Conservation (phyloP, 352 stramenopile species). For the Aphanomyces cochlioides region DNA sequence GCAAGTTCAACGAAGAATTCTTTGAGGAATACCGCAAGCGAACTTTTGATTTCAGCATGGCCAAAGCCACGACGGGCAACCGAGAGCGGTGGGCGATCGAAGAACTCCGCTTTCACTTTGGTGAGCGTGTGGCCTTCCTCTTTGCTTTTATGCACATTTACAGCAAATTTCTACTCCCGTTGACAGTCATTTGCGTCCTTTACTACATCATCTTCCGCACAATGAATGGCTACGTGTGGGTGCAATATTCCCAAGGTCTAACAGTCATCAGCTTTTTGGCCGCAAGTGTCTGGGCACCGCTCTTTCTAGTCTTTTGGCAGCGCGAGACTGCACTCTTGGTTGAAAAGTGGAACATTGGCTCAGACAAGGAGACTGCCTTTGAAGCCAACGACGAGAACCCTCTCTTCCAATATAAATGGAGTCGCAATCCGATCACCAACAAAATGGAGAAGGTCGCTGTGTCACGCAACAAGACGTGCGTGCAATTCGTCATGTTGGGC, state of each 20-base stretch:
- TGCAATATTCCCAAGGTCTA: constrained; percentile 68
- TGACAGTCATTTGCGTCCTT: constrained; percentile 56
- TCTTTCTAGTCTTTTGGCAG: constrained; percentile 80
- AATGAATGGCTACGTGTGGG: constrained; percentile 49
- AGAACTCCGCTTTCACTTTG: constrained; percentile 82
- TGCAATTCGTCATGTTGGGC: constrained; percentile 84
- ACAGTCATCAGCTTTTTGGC: constrained; percentile 64
- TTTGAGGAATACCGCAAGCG: constrained; percentile 82
- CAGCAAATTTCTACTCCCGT: constrained; percentile 76
- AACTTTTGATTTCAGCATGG: constrained; percentile 67
- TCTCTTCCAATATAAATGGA: constrained; percentile 81
- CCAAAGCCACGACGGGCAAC: constrained; percentile 68
- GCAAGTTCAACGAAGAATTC: constrained; percentile 82
- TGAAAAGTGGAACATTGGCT: constrained; percentile 81
- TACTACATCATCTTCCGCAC: constrained; percentile 82
- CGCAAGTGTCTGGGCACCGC: constrained; percentile 75
- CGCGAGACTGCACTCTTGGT: constrained; percentile 83
- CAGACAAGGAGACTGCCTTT: constrained; percentile 77
- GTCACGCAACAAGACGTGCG: constrained; percentile 78
- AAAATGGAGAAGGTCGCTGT: constrained; percentile 87
- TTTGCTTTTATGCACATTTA: constrained; percentile 90
- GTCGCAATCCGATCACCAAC: constrained; percentile 80
- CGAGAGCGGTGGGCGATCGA: constrained; percentile 82
- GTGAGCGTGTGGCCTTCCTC: constrained; percentile 82
- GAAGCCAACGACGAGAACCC: constrained; percentile 85